A percentile compares a stretch with the other conserved stretches of the same genome.
Conservation (phyloP, 106 monocot species). For the Dendrobium nobile region DNA sequence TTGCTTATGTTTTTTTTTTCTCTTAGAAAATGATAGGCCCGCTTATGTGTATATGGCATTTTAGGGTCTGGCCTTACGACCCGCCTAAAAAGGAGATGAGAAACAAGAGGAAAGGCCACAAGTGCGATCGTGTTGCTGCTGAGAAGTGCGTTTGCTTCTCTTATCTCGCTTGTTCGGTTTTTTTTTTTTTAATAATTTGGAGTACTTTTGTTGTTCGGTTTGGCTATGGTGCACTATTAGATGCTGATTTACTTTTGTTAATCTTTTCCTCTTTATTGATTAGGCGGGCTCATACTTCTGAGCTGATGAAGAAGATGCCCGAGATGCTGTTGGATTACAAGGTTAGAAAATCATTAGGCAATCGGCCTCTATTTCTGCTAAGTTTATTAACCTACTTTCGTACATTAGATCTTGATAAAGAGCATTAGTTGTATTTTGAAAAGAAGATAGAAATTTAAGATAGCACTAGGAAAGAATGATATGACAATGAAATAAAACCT, state of each 20-base stretch:
- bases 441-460: too few relatives aligned
- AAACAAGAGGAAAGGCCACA: slow-evolving; percentile 89
- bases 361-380: background rate
- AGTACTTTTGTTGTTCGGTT: background rate
- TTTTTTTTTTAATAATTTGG: background rate
- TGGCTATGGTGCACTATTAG: background rate
- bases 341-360: slow-evolving; percentile 29
- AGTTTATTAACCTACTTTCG: background rate
- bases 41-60: background rate
- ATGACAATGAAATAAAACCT: too few relatives aligned
- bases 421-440: background rate
- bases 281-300: slow-evolving; percentile 85
- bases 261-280: background rate
- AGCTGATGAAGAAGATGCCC: slow-evolving; percentile 99
- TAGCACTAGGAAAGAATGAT: too few relatives aligned
- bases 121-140: slow-evolving; percentile 81
- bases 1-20: background rate
- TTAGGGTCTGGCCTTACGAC: slow-evolving; percentile 90
- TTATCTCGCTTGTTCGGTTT: background rate
- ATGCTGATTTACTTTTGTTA: background rate
- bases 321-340: slow-evolving; percentile 92
- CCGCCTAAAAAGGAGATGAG: slow-evolving; percentile 83
- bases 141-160: slow-evolving; percentile 52
- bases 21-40: background rate
- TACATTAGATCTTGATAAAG: background rate